Base-by-base conservation (phyloP, 2,329 filamentous ascomycete species). In the Colletotrichum tanaceti region DNA sequence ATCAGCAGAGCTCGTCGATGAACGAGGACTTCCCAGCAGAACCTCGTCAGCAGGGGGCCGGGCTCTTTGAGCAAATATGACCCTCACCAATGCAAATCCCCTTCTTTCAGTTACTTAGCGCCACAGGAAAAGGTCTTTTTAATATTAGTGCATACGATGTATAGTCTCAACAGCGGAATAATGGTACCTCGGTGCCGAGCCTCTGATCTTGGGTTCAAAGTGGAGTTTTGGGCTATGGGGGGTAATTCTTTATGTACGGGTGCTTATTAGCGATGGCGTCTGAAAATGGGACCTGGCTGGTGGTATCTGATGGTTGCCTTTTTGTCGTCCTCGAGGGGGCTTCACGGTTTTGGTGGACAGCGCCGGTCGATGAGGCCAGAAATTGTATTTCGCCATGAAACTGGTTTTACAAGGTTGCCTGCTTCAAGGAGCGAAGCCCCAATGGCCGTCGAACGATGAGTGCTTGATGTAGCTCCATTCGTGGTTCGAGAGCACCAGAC, bases 1-100 rank as follows among this genome's bases (percentile, higher is more conserved):
- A 70, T 80, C 85, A 7, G 88, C 87, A 1, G 88, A 90, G 75
- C 78, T 90, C 18, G 82, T 90, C 2, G 81, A 86, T 58, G 83
- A 77, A 47, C 58, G 63, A 49, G 58, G 63, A 6, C 28, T 60
- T 20, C 66, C 63, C 32, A 71, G 65, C 20, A 60, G 63, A 28
- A 61, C 47, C 28, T 65, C 71, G 11, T 72, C 71, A 5, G 38
- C 49, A 18, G 58, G 71, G 41, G 58, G 55, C 20, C 52, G 58
- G 32, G 38, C 47, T 24, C 54, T 28, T 32, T 72, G 63, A 64
- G 22, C 18, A 14, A 20, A 10, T 9, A 28, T 5, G 5, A n/a
- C 63, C 28, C 46, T 47, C 11, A 20, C 24, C 9, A 44, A 20
- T 41, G 55, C 38, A 13, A 41, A 54, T 24, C 35, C 38, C 20